These are phyloP conservation scores for Sphaceloma murrayae DNA, from an alignment of 2,329 filamentous ascomycete genomes.

Conservation along the genomic window DNA sequence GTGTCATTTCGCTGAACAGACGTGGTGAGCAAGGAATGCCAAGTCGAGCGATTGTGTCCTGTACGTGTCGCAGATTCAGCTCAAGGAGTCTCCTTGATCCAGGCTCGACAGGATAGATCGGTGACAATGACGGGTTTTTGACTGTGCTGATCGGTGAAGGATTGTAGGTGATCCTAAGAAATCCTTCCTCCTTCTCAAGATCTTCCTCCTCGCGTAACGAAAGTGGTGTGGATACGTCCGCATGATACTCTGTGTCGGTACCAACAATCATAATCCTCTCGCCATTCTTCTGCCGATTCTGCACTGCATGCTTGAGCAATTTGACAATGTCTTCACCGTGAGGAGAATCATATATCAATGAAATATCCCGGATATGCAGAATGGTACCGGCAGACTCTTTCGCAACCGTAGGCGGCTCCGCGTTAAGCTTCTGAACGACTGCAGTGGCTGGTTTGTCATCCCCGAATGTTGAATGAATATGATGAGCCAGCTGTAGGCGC, in stretches of 20 bases:
- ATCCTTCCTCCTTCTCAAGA: constrained; percentile 38
- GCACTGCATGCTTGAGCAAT: constrained; percentile 61
- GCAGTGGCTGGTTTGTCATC: constrained; percentile 15
- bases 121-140: constrained; percentile 7
- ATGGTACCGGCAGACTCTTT: constrained; percentile 38
- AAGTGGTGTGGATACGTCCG: constrained; percentile 1
- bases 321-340: constrained; percentile 61
- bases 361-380: constrained; percentile 68
- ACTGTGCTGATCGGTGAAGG: constrained; percentile 8
- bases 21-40: constrained; percentile 24
- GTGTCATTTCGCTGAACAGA: constrained; percentile 16
- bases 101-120: constrained; percentile 17
- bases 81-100: constrained; percentile 29
- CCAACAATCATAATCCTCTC: constrained; percentile 68
- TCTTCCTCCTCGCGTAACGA: constrained; percentile 30
- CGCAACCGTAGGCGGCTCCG: constrained; percentile 12
- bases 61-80: constrained; percentile 57
- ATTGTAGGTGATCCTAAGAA: constrained; percentile 12
- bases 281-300: constrained; percentile 61
- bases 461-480: constrained; percentile 4
- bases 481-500: constrained; percentile 12
- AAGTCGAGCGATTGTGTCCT: constrained; percentile 49
- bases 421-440: not conserved
- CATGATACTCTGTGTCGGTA: constrained; percentile 47
- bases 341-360: constrained; percentile 60